phyloP scores from a whole-genome alignment of 192 early-diverging fungal species.

The Phlyctochytrium bullatum region DNA sequence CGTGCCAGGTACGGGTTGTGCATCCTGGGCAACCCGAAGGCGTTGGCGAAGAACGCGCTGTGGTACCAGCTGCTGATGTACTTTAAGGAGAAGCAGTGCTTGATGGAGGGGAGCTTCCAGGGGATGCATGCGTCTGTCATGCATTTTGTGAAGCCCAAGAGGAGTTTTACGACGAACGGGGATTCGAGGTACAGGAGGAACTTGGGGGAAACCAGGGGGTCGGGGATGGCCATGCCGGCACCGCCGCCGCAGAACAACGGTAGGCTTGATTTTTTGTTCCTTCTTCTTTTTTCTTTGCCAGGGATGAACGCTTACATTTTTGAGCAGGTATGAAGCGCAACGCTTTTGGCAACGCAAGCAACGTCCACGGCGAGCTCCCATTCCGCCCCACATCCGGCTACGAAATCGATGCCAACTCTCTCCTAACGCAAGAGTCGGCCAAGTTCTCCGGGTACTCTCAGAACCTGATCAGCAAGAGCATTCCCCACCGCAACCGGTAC shows the following conservation, averaged over 20 bases:
- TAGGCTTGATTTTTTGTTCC: slow-evolving; percentile 4
- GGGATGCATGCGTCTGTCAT: slow-evolving; percentile 87
- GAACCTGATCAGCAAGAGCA: background rate
- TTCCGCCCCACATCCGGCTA: background rate
- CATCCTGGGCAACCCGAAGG: slow-evolving; percentile 92
- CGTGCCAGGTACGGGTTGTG: slow-evolving; percentile 95
- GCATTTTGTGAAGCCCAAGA: slow-evolving; percentile 64
- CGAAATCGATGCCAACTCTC: background rate
- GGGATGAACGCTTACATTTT: no score
- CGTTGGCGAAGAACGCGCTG: slow-evolving; percentile 86
- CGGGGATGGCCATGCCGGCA: slow-evolving; percentile 33
- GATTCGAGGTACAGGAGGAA: background rate
- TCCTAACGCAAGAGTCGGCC: background rate
- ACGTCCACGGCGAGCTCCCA: slow-evolving; percentile 6
- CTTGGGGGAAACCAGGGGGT: slow-evolving; percentile 22
- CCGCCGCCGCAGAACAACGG: slow-evolving; percentile 23
- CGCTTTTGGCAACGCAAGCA: slow-evolving; percentile 8
- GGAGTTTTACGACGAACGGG: slow-evolving; percentile 4
- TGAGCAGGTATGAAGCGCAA: background rate
- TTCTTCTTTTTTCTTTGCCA: slow-evolving; percentile 1
- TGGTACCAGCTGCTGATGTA: slow-evolving; percentile 96
- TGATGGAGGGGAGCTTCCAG: slow-evolving; percentile 91
- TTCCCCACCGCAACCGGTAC: background rate
- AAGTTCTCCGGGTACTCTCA: background rate
- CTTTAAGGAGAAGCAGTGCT: slow-evolving; percentile 83